Base-by-base conservation (phyloP, 768 basidiomycete genomes). In the Hydnum rufescens region DNA sequence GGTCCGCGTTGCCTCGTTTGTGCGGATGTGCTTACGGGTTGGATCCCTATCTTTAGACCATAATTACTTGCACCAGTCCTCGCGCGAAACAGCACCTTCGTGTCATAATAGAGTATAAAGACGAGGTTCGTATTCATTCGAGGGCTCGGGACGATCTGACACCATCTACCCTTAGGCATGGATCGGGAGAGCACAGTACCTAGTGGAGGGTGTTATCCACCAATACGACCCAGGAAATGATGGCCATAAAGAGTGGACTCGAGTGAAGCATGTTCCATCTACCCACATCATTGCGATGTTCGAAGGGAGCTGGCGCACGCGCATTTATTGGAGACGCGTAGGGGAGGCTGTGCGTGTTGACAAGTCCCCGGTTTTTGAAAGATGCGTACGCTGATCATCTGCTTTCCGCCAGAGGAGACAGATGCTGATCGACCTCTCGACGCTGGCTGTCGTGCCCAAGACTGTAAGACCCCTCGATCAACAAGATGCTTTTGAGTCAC, bases 21-120 rank as follows among this genome's bases (percentile, higher is more conserved):
- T 13, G 36, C 36, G 22, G 13, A 22, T 22, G 4, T 23, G 5
- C 42, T 52, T 47, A 52, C 19, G 30, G 18, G 55, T 61, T 28
- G 58, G 53, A 32, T 13, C 13, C 30, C 25, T 29, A 29, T 23
- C 44, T 44, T 22, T 25, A 18, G 28, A 18, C 36, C 44, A 32
- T 25, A 13, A 13, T 47, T 47, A 26, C 44, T 47, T 26, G 44
- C 44, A 25, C 26, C 32, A 32, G 4, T 63, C 71, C 71, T 19
- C 82, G 84, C 3, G 78, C 78, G 2, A 74, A 72, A 56, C 48
- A 61, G 56, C 75, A 73, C 61, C 77, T 84, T 59, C 73, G 92
- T 55, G 73, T 88, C 3, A 72, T 97, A 58, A 76, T 95, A 53
- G 87, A 92, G 60, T 97, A 93, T 68, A 90, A 89, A 67, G 95